Conservation (phyloP, 2,329 filamentous ascomycete genomes). For the Paecilomyces fulvus region DNA sequence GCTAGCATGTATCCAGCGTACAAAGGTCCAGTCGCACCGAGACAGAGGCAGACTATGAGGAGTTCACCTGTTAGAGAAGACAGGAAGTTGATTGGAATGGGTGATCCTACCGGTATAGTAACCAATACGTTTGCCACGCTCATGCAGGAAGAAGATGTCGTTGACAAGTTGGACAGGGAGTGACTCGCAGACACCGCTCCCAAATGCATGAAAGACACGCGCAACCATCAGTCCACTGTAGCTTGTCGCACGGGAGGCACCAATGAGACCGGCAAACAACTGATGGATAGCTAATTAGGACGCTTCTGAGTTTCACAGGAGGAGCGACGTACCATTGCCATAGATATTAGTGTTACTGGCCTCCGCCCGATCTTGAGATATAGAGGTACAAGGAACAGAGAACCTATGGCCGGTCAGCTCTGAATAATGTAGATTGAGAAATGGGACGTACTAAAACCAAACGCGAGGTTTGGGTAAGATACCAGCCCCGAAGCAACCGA, state of each 20-base stretch:
- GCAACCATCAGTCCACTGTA: slow-evolving; percentile 36
- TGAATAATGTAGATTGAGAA: neutral
- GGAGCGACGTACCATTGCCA: slow-evolving; percentile 23
- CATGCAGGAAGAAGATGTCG: slow-evolving; percentile 41
- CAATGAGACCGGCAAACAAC: slow-evolving; percentile 36
- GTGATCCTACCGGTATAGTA: slow-evolving; percentile 46
- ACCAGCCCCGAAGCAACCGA: slow-evolving; percentile 48
- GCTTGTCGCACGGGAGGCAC: slow-evolving; percentile 31
- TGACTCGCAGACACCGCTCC: slow-evolving; percentile 39
- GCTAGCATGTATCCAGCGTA: slow-evolving; percentile 55
- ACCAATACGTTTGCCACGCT: slow-evolving; percentile 44
- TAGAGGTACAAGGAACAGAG: slow-evolving; percentile 48
- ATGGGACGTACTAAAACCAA: slow-evolving; percentile 43
- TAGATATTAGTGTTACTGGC: slow-evolving; percentile 35
- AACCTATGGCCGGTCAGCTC: slow-evolving; percentile 18
- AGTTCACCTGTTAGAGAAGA: slow-evolving; percentile 3
- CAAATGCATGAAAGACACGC: slow-evolving; percentile 35
- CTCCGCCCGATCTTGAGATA: slow-evolving; percentile 46
- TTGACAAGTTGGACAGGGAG: slow-evolving; percentile 41
- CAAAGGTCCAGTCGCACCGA: slow-evolving; percentile 48
- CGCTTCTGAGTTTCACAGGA: neutral
- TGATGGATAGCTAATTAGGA: slow-evolving; percentile 4
- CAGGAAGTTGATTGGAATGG: neutral
- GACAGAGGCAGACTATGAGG: slow-evolving; percentile 44
- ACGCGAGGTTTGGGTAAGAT: slow-evolving; percentile 53